Conservation (phyloP, 345 rosid genomes). For the Punica granatum region DNA sequence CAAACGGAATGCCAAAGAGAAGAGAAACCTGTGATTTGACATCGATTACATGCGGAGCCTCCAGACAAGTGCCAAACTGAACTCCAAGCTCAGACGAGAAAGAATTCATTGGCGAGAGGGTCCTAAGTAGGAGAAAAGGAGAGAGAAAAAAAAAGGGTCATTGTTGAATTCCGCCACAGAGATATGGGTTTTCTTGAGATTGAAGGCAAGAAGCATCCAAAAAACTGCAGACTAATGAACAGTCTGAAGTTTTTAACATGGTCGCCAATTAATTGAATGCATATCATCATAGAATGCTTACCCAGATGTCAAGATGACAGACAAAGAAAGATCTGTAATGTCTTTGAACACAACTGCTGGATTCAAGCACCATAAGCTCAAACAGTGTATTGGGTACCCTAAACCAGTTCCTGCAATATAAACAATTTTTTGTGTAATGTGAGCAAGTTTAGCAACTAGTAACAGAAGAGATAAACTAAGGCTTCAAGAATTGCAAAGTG, state of each 20-base stretch:
- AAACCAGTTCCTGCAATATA: conserved; percentile 49
- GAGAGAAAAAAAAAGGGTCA: conserved; percentile 11
- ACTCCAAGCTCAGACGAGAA: conserved; percentile 95
- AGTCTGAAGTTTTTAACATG: background rate
- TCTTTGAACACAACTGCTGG: conserved; percentile 94
- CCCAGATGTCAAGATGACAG: conserved; percentile 94
- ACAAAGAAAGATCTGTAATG: conserved; percentile 75
- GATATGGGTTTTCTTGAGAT: background rate
- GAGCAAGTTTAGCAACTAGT: conserved; percentile 3
- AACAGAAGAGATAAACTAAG: background rate
- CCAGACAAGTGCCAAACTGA: conserved; percentile 85
- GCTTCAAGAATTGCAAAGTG: background rate
- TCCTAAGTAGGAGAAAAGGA: conserved; percentile 36
- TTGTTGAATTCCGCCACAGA: background rate
- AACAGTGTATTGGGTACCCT: conserved; percentile 51
- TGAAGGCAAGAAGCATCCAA: background rate
- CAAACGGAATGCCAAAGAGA: conserved; percentile 2
- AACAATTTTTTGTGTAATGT: background rate
- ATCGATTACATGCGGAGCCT: conserved; percentile 96
- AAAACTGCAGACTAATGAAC: background rate
- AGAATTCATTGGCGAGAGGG: conserved; percentile 86
- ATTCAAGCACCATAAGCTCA: conserved; percentile 95
- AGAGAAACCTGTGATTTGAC: conserved; percentile 65
- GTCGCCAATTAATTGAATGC: background rate
- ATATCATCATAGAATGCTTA: conserved; percentile 26